Conservation (phyloP, 108 stramenopile species). For the Pseudonitzschia multiseries region DNA sequence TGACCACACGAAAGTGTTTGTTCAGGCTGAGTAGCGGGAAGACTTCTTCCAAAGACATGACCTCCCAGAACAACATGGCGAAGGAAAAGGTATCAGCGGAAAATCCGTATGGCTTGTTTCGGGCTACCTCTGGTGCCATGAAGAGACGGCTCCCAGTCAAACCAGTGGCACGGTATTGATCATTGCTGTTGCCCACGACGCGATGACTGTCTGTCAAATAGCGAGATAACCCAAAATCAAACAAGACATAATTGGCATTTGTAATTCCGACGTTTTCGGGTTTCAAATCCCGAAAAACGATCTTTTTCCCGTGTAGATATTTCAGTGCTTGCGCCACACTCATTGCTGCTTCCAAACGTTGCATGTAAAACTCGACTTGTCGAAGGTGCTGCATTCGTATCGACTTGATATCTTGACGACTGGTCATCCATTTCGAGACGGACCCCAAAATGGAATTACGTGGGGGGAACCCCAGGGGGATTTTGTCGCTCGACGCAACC, state of each 20-base stretch:
- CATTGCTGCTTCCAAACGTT: conserved; percentile 10
- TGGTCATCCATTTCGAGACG: background rate
- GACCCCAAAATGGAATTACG: background rate
- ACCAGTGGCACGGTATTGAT: conserved; percentile 30
- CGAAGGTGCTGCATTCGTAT: background rate
- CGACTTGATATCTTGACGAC: background rate
- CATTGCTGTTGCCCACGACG: conserved; percentile 15
- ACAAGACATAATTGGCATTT: conserved; percentile 47
- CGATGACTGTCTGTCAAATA: conserved; percentile 48
- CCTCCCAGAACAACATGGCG: conserved; percentile 15
- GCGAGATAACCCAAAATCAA: conserved; percentile 68
- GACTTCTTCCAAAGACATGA: conserved; percentile 40
- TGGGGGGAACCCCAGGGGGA: background rate
- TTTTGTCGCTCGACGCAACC: conserved; percentile 4
- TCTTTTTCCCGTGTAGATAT: conserved; percentile 19
- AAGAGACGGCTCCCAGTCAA: conserved; percentile 16
- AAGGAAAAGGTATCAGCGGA: conserved; percentile 24
- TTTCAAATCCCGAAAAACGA: conserved; percentile 43
- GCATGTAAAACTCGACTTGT: background rate
- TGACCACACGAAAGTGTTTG: conserved; percentile 68
- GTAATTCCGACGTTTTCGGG: conserved; percentile 48
- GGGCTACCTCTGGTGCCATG: conserved; percentile 38
- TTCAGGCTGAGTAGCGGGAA: conserved; percentile 60
- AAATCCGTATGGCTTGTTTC: conserved; percentile 23
- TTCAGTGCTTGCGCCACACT: conserved; percentile 27